Evolutionary conservation across 306 rosid species (phyloP), one percentile per base, ranked within the genome.

Genomic region (Ormosia emarginata): DNA sequence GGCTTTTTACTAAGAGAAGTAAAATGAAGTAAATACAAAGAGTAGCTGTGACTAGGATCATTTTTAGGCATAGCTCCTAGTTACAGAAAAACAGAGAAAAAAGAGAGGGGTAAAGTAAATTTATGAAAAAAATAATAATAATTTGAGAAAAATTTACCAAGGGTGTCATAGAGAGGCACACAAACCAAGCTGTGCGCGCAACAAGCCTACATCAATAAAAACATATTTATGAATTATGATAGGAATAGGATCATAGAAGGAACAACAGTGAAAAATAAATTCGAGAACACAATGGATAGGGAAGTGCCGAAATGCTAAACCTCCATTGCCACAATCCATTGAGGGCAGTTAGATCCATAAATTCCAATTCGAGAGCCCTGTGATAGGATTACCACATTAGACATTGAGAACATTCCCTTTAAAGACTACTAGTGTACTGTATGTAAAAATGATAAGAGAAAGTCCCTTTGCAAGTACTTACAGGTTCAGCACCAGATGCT

Each of bases 131-230:
- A 32, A 10, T 55, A 24, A 24, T 24, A 24, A 24, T 33, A 6
- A 29, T 6, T 12, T 3, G 0, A 46, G 71, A 75, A 47, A 2
- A 50, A 75, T 47, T 82, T 86, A 93, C 99, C 99, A 36, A 95
- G 99, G 9, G 98, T 95, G 83, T 95, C 99, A 77, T 95, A 95
- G 78, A 95, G 98, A 82, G 99, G 99, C 46, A 95, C 99, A 76
- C 98, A 90, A 69, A 93, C 40, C 67, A 91, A 78, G 79, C 94
- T 89, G 76, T 91, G 92, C 40, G 97, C 95, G 67, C 83, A 74
- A 86, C 96, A 93, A 79, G 97, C 99, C 99, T 95, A 78, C 86
- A 87, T 11, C 69, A 83, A 74, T 43, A 52, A 30, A 56, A 52
- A 81, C 67, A 39, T 69, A 8, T 37, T 65, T n/a, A 50, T 63